Conservation (phyloP, 169 alveolate species). For the Eimeria sp. region DNA sequence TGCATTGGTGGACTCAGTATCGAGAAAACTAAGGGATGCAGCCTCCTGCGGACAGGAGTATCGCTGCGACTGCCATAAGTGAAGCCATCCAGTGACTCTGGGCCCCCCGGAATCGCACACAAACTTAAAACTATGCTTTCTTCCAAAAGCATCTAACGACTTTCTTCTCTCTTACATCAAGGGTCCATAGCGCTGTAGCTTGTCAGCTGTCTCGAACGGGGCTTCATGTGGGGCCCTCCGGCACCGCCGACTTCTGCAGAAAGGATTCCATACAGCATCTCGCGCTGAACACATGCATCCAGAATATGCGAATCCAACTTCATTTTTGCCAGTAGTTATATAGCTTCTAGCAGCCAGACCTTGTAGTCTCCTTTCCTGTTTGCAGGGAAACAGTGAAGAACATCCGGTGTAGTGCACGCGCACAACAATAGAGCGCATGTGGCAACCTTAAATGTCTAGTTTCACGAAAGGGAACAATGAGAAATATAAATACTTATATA, state of each 20-base stretch:
- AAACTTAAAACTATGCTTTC: background rate
- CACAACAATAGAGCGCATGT: too few species aligned
- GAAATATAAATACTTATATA: too few species aligned
- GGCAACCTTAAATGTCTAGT: too few species aligned
- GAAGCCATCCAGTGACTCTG: background rate
- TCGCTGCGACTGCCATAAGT: background rate
- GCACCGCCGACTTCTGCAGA: conserved; percentile 21
- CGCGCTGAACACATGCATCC: background rate
- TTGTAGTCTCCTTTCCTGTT: background rate
- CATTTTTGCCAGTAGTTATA: background rate
- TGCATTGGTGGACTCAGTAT: background rate
- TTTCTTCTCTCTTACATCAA: background rate
- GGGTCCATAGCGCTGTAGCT: background rate
- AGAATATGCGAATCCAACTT: background rate
- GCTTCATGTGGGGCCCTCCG: conserved; percentile 4
- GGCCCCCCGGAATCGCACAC: background rate
- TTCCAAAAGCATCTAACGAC: background rate
- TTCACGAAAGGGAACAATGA: too few species aligned
- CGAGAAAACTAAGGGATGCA: background rate
- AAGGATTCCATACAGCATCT: background rate
- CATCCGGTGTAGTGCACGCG: too few species aligned
- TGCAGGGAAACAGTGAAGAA: background rate
- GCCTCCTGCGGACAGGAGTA: background rate
- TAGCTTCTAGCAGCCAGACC: background rate
- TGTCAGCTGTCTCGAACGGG: conserved; percentile 1